phyloP scores from a whole-genome alignment of 2,329 filamentous ascomycete genomes.

The Talaromyces amestolkiae region DNA sequence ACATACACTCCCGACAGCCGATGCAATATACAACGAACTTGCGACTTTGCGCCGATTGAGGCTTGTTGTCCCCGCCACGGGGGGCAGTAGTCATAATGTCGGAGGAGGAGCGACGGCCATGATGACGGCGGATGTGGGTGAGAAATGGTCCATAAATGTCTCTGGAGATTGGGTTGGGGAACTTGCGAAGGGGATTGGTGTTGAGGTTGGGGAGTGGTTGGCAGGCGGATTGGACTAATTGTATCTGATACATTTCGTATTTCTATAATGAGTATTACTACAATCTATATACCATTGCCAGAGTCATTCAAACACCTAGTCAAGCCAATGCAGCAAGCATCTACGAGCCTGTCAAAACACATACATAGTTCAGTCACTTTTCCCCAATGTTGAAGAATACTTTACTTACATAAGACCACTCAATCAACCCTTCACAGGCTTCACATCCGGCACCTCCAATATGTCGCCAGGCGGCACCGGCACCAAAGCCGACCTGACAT shows the following conservation, averaged over 20 bases:
- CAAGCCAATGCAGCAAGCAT: neutral
- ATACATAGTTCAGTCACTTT: neutral
- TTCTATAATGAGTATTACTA: neutral
- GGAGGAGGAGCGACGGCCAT: constrained; percentile 29
- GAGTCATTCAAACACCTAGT: neutral
- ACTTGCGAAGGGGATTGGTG: constrained; percentile 44
- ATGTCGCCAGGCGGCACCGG: neutral
- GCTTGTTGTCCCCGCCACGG: constrained; percentile 44
- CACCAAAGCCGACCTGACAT: neutral
- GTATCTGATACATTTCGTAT: neutral
- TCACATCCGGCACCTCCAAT: neutral
- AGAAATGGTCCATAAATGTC: constrained; percentile 51
- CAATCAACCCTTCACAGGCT: neutral
- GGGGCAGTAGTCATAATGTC: constrained; percentile 24
- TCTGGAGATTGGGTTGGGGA: constrained; percentile 48
- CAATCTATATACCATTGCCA: neutral
- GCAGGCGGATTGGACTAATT: constrained; percentile 38
- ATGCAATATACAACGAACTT: constrained; percentile 46
- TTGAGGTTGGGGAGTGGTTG: constrained; percentile 47
- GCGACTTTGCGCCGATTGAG: constrained; percentile 48
- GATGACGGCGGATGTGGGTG: constrained; percentile 40
- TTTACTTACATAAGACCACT: neutral
- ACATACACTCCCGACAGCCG: constrained; percentile 38
- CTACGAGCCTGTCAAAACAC: neutral
- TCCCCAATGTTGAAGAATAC: neutral